phyloP scores from a whole-genome alignment of 2,329 filamentous ascomycete species.

The Aspergillus neoniger region DNA sequence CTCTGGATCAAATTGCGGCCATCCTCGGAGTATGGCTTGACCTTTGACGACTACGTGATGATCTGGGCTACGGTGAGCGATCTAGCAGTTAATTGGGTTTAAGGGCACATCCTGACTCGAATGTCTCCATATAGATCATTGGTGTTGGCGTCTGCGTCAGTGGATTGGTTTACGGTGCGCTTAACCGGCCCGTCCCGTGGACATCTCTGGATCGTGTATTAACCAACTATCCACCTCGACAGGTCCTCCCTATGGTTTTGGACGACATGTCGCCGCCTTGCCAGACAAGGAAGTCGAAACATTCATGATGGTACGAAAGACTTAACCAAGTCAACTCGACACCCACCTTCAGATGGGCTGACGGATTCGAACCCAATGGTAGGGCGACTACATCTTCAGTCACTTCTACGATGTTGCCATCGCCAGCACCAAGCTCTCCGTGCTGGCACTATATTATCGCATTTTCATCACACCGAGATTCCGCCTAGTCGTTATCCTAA shows the following conservation, averaged over 20 bases:
- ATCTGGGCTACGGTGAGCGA: conserved; percentile 18
- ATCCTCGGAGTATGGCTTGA: conserved; percentile 4
- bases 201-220: neutral
- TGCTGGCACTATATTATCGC: conserved; percentile 19
- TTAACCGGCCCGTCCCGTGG: neutral
- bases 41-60: conserved; percentile 19
- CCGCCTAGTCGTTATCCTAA: conserved; percentile 12
- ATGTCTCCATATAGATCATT: conserved; percentile 5
- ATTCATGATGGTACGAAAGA: conserved; percentile 14
- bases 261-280: conserved; percentile 15
- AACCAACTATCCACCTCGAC: neutral
- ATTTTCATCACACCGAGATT: conserved; percentile 16
- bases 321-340: neutral
- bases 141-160: conserved; percentile 16
- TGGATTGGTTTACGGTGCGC: conserved; percentile 18
- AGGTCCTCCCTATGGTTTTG: conserved; percentile 21
- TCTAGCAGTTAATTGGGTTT: neutral
- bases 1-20: conserved; percentile 17
- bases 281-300: conserved; percentile 6
- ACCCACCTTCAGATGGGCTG: neutral
- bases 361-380: neutral
- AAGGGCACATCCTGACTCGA: neutral
- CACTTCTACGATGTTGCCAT: conserved; percentile 21
- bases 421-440: conserved; percentile 19
- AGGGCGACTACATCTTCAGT: conserved; percentile 22